Conservation (phyloP, 202 grass and related monocot species). For the Zizania palustris region DNA sequence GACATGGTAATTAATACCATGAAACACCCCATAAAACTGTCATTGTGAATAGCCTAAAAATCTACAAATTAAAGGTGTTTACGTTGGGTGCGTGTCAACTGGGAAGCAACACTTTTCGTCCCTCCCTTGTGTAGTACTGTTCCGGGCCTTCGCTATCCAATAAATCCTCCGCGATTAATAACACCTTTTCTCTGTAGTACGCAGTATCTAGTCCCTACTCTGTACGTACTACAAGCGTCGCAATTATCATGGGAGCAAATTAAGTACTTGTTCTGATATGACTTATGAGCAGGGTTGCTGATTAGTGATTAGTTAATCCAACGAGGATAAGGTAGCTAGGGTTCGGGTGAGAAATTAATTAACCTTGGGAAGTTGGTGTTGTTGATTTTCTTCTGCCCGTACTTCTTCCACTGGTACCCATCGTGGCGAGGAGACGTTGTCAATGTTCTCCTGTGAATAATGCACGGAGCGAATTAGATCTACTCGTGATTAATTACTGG, state of each 20-base stretch:
- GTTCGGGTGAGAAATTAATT: background rate
- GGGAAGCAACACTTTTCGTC: background rate
- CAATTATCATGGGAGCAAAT: background rate
- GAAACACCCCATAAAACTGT: too few relatives aligned
- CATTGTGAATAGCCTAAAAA: too few relatives aligned
- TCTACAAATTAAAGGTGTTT: conserved; percentile 17
- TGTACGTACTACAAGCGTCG: too few relatives aligned
- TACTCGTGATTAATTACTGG: background rate
- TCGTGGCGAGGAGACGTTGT: conserved; percentile 56
- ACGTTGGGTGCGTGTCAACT: background rate
- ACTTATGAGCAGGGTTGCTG: too few relatives aligned
- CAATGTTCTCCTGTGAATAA: conserved; percentile 19
- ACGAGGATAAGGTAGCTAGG: too few relatives aligned
- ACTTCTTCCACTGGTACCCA: conserved; percentile 77
- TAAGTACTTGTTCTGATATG: background rate
- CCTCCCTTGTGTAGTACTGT: conserved; percentile 9
- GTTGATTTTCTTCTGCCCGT: conserved; percentile 78
- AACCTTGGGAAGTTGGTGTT: conserved; percentile 61
- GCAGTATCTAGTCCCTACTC: too few relatives aligned
- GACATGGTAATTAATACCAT: too few relatives aligned
- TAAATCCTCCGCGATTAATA: background rate
- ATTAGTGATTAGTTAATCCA: background rate
- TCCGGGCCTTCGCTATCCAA: conserved; percentile 19
- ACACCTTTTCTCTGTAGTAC: too few relatives aligned
- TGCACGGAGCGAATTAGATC: background rate